Conservation (phyloP, 192 early-diverging fungal genomes). For the Entomortierella chlamydospora region DNA sequence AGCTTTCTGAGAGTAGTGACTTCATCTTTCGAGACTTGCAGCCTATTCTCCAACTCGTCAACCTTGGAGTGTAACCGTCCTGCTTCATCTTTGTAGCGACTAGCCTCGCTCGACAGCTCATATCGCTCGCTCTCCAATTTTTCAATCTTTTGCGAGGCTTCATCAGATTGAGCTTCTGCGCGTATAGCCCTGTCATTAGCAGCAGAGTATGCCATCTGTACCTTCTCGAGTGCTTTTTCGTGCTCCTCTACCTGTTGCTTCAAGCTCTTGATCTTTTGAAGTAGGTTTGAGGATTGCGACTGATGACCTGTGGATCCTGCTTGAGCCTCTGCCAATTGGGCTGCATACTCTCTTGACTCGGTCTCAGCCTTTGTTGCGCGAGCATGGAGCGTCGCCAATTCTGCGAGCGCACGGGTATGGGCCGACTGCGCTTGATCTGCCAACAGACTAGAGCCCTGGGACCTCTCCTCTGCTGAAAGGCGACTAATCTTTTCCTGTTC, state of each 20-base stretch:
- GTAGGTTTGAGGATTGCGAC: slow-evolving; percentile 30
- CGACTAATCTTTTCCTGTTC: slow-evolving; percentile 56
- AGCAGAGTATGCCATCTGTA: slow-evolving; percentile 43
- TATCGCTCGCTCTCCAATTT: slow-evolving; percentile 49
- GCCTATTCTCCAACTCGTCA: slow-evolving; percentile 54
- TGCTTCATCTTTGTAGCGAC: slow-evolving; percentile 50
- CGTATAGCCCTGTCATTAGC: slow-evolving; percentile 56
- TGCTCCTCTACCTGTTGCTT: slow-evolving; percentile 58
- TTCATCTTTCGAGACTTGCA: slow-evolving; percentile 55
- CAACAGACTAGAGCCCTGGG: slow-evolving; percentile 46
- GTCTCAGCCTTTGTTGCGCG: slow-evolving; percentile 58
- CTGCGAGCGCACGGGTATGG: slow-evolving; percentile 57
- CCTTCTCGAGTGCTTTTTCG: slow-evolving; percentile 51
- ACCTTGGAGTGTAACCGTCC: slow-evolving; percentile 53
- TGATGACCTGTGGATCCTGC: slow-evolving; percentile 53
- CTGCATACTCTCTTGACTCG: slow-evolving; percentile 51
- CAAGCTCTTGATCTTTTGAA: slow-evolving; percentile 29
- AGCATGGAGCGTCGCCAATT: slow-evolving; percentile 55
- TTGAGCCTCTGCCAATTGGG: slow-evolving; percentile 50
- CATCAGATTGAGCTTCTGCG: slow-evolving; percentile 47
- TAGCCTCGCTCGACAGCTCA: slow-evolving; percentile 41
- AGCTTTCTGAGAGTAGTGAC: slow-evolving; percentile 48
- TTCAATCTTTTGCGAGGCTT: slow-evolving; percentile 44
- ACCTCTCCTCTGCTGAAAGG: slow-evolving; percentile 60
- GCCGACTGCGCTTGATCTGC: slow-evolving; percentile 65